Percentiles rank a stretch among this genome's conserved stretches.
These are phyloP conservation scores for Nicotiana knightiana DNA, from an alignment of 257 asterid species.

Conservation along the genomic window DNA sequence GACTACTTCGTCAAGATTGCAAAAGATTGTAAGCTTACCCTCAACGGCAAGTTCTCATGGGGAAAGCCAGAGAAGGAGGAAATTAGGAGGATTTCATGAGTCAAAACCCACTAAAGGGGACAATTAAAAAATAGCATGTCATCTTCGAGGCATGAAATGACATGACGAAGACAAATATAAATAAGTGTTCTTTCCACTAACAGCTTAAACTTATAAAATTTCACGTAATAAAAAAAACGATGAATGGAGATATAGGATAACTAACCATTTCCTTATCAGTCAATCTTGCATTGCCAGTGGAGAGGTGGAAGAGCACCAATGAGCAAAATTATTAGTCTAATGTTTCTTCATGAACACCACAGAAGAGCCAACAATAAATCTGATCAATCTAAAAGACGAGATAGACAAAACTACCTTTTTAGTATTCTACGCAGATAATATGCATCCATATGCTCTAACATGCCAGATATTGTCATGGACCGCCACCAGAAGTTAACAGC, in stretches of 20 bases:
- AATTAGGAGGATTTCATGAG: background rate
- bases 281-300: conserved; percentile 46
- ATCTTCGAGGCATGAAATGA: background rate
- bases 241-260: conserved; percentile 6
- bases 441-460: conserved; percentile 90
- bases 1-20: background rate
- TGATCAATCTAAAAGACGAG: background rate
- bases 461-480: conserved; percentile 60
- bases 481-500: conserved; percentile 99
- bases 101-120: background rate
- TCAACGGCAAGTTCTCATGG: background rate
- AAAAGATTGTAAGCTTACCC: background rate
- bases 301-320: conserved; percentile 18
- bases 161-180: background rate
- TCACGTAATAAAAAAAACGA: background rate
- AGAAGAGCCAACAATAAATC: background rate
- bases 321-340: conserved; percentile 12
- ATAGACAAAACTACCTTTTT: conserved; percentile 45
- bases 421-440: conserved; percentile 85
- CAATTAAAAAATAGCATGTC: background rate
- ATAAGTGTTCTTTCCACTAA: background rate
- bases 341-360: background rate
- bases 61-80: background rate
- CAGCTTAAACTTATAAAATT: background rate
- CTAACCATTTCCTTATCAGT: conserved; percentile 85